Percentiles rank a stretch among this genome's conserved stretches.
phyloP scores from a whole-genome alignment of 1,139 yeast species.

The Hansenula sp. region DNA sequence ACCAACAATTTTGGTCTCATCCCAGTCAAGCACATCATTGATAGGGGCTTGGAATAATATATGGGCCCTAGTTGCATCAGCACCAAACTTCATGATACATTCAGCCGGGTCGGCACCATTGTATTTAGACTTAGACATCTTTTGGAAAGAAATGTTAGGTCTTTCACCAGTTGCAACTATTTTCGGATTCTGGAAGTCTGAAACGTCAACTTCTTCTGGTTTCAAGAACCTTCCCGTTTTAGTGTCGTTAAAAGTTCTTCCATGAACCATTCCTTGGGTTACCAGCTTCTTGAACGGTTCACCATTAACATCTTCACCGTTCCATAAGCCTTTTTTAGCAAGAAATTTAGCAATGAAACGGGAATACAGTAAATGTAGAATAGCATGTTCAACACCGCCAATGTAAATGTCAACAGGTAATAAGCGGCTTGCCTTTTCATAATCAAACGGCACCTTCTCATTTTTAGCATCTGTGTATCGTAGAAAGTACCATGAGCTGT shows the following conservation, averaged over 20 bases:
- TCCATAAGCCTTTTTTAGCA: conserved; percentile 58
- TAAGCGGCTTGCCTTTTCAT: conserved; percentile 44
- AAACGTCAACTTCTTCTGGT: conserved; percentile 62
- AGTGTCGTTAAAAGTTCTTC: conserved; percentile 76
- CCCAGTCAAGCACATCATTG: conserved; percentile 81
- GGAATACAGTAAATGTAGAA: conserved; percentile 80
- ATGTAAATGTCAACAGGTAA: conserved; percentile 89
- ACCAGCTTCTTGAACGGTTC: conserved; percentile 81
- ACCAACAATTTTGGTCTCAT: conserved; percentile 82
- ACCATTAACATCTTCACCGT: conserved; percentile 45
- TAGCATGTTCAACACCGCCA: conserved; percentile 97
- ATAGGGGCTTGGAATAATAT: conserved; percentile 93
- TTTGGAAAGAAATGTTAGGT: conserved; percentile 67
- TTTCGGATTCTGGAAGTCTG: conserved; percentile 37
- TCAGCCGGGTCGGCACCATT: conserved; percentile 90
- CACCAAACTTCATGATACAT: conserved; percentile 78
- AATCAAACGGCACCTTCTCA: conserved; percentile 44
- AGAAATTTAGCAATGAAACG: conserved; percentile 82
- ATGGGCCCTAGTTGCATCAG: conserved; percentile 94
- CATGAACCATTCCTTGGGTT: conserved; percentile 98
- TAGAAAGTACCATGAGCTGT: conserved; percentile 94
- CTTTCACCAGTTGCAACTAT: conserved; percentile 45
- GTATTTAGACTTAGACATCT: conserved; percentile 93
- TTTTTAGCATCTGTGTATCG: conserved; percentile 79
- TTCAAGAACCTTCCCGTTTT: conserved; percentile 67